Evolutionary conservation across 2,329 filamentous ascomycete species (phyloP), one percentile per base, ranked within the genome.

Genomic region (Sarocladiaceae sp.): DNA sequence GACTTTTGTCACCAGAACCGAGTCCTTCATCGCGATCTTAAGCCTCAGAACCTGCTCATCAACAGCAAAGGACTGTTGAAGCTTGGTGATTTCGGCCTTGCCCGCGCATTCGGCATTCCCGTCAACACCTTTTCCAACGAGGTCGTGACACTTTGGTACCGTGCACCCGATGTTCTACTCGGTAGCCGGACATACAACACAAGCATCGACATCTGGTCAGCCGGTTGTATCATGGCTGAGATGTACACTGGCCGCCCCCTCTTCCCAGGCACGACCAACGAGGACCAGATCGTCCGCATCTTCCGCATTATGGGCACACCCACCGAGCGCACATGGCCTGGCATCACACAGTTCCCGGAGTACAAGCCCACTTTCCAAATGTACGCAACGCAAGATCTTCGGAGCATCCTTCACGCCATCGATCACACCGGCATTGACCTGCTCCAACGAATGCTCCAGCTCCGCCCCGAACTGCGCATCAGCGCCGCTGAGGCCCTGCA

Each of bases 181-280:
- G 94, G 94, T 50, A 94, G 88, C 62, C 79, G 94, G 58, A 97
- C 94, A 20, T 99, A 99, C 75, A 99, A 96, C 72, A 99, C 94
- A n/a, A 96, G 90, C 72, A 97, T 99, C 68, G 94, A 99, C 65
- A 97, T 99, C 66, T 99, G 94, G 94, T 96, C 90, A 6, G 94
- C 94, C 6, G 94, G 94, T 53, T 99, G 94, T 70, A 99, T 99
- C 76, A 97, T 99, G 94, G 94, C 94, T 10, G 94, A 99, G 72
- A 97, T 99, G 91, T 97, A 95, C 70, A 97, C 93, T 0, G 94
- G 94, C 3, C 83, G 94, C 17, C 94, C 94, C 0, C 80, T 99
- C 6, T 99, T 99, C 74, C 94, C 94, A 0, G 94, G 94, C 54
- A 99, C 94, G 2, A 97, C 94, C 33, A 99, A 99, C 68, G 94